Evolutionary conservation across 495 filamentous ascomycete genomes (phyloP).

Genomic region (Aspergillus hancockii): DNA sequence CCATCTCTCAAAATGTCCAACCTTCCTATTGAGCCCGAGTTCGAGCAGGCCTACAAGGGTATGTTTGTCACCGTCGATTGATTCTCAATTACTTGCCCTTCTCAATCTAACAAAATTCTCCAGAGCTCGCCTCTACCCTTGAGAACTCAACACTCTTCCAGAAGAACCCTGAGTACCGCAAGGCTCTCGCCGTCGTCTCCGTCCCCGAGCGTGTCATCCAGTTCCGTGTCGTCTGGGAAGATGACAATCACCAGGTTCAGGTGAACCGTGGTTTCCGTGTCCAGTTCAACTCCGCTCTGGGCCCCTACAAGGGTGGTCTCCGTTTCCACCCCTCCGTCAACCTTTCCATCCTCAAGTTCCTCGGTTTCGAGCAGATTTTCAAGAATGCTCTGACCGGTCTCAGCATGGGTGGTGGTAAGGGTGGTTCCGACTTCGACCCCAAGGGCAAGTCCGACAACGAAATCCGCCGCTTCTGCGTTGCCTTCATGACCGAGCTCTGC

Average conservation of each 20-base stretch:
- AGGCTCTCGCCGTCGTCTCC: constrained; percentile 81
- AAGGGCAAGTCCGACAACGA: constrained; percentile 98
- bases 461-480: constrained; percentile 94
- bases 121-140: constrained; percentile 92
- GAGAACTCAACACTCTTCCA: constrained; percentile 92
- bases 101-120: neutral
- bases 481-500: constrained; percentile 94
- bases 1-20: constrained; percentile 66
- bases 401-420: constrained; percentile 98
- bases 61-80: constrained; percentile 22
- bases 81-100: neutral
- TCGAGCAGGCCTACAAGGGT: constrained; percentile 99
- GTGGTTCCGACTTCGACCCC: constrained; percentile 98
- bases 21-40: constrained; percentile 88
- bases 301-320: constrained; percentile 97
- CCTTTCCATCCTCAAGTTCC: constrained; percentile 95
- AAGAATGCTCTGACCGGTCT: constrained; percentile 99
- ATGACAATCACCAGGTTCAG: constrained; percentile 81
- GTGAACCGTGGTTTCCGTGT: constrained; percentile 97
- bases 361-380: constrained; percentile 99
- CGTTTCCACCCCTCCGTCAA: constrained; percentile 97
- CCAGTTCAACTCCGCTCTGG: constrained; percentile 98
- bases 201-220: constrained; percentile 96
- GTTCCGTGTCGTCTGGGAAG: constrained; percentile 96
- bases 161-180: constrained; percentile 91